phyloP scores from a whole-genome alignment of 768 basidiomycete genomes.

The Suillus paluster region DNA sequence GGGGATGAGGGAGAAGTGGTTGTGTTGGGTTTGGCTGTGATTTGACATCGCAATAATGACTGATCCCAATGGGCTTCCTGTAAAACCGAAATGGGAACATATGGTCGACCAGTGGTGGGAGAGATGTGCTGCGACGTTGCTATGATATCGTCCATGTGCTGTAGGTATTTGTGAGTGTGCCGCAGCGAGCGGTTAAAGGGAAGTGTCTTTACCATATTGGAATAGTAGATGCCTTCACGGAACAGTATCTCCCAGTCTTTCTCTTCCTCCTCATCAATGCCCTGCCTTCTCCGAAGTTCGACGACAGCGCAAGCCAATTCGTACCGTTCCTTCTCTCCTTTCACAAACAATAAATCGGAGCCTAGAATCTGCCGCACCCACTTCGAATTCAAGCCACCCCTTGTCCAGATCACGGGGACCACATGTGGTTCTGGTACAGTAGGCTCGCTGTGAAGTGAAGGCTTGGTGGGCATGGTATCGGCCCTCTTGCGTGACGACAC shows the following conservation, averaged over 20 bases:
- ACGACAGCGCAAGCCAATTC: slow-evolving; percentile 75
- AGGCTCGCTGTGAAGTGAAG: slow-evolving; percentile 18
- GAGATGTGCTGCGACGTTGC: slow-evolving; percentile 76
- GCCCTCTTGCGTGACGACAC: slow-evolving; percentile 29
- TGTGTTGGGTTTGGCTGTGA: slow-evolving; percentile 45
- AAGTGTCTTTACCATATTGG: slow-evolving; percentile 70
- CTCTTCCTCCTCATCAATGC: slow-evolving; percentile 67
- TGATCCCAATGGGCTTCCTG: slow-evolving; percentile 84
- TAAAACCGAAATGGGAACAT: slow-evolving; percentile 66
- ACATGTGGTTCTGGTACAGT: slow-evolving; percentile 17
- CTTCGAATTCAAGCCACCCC: slow-evolving; percentile 68
- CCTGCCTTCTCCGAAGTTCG: slow-evolving; percentile 67
- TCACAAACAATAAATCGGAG: slow-evolving; percentile 81
- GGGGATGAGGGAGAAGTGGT: slow-evolving; percentile 30
- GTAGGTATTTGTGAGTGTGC: slow-evolving; percentile 14
- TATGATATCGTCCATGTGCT: slow-evolving; percentile 84
- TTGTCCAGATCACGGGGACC: slow-evolving; percentile 69
- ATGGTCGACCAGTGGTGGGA: slow-evolving; percentile 67
- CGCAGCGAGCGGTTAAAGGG: background rate
- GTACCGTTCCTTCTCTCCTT: slow-evolving; percentile 80
- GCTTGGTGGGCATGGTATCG: slow-evolving; percentile 32
- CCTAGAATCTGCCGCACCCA: slow-evolving; percentile 80
- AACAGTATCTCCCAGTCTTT: slow-evolving; percentile 73
- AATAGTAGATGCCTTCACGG: slow-evolving; percentile 77
- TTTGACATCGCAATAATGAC: slow-evolving; percentile 64